phyloP scores from a whole-genome alignment of 306 rosid genomes.

The Luffa acutangula region DNA sequence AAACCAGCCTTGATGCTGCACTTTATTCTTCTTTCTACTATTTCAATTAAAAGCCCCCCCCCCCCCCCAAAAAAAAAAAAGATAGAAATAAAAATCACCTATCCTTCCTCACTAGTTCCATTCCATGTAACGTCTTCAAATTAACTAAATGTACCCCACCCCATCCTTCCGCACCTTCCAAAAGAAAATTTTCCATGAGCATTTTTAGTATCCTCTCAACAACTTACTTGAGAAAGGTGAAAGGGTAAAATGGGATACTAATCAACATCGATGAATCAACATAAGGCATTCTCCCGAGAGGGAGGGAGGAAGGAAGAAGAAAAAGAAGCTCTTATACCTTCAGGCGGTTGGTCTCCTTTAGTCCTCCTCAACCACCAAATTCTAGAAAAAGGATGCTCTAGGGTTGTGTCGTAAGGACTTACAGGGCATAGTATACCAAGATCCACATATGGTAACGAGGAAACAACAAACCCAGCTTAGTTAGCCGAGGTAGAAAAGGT shows the following conservation, averaged over 20 bases:
- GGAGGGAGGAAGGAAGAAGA: neutral
- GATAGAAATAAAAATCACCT: too few relatives aligned
- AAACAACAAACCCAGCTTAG: neutral
- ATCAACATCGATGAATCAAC: neutral
- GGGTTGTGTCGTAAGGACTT: neutral
- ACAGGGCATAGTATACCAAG: neutral
- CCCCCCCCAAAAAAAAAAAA: too few relatives aligned
- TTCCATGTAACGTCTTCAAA: too few relatives aligned
- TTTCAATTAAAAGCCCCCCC: too few relatives aligned
- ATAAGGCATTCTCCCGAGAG: neutral
- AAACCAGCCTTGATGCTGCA: too few relatives aligned
- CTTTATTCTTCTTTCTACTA: too few relatives aligned
- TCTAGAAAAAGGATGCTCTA: neutral
- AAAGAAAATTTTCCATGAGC: neutral
- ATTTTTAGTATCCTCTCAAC: neutral
- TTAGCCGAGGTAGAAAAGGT: neutral
- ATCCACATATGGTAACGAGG: neutral
- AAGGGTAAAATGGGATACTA: neutral
- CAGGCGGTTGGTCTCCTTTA: neutral
- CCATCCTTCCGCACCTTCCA: neutral
- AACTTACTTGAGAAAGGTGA: neutral
- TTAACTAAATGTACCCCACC: too few relatives aligned
- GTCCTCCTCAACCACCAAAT: neutral
- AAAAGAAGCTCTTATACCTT: neutral
- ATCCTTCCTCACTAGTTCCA: too few relatives aligned